A percentile compares a stretch with the other conserved stretches of the same genome.
These are phyloP conservation scores for Pyrus communis DNA, from an alignment of 306 rosid species.

Conservation along the genomic window DNA sequence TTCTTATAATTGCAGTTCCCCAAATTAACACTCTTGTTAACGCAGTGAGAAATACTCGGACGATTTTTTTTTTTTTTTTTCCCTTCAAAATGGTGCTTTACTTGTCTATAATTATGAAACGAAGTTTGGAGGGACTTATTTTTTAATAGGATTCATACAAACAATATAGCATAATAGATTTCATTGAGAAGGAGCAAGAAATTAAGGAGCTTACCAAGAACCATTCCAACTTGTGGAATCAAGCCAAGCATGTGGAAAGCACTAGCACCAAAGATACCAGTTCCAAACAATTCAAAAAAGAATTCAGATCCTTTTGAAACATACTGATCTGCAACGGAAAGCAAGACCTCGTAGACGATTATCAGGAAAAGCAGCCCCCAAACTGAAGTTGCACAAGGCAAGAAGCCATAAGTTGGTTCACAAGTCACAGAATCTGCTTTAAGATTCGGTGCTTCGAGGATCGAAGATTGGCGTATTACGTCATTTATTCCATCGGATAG, in stretches of 20 bases:
- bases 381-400: constrained; percentile 30
- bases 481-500: neutral
- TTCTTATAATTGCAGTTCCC: too few species aligned
- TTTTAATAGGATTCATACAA: neutral
- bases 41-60: too few species aligned
- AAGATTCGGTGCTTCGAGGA: neutral
- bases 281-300: constrained; percentile 29
- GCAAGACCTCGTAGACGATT: constrained; percentile 26
- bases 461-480: neutral
- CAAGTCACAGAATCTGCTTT: constrained; percentile 27
- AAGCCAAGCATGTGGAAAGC: constrained; percentile 26
- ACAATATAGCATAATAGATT: neutral
- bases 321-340: constrained; percentile 14
- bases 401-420: constrained; percentile 27
- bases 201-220: constrained; percentile 18
- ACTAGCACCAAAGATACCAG: constrained; percentile 30
- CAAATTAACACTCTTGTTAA: too few species aligned
- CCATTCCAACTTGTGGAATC: constrained; percentile 21
- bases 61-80: too few species aligned
- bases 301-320: constrained; percentile 21
- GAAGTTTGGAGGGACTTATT: too few species aligned
- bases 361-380: constrained; percentile 29
- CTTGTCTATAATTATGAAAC: too few species aligned
- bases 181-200: neutral
- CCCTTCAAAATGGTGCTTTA: too few species aligned